Evolutionary conservation across 805 yeast genomes (phyloP), one percentile per base, ranked within the genome.

Genomic region (Saccharomycopsis synnaedendra): DNA sequence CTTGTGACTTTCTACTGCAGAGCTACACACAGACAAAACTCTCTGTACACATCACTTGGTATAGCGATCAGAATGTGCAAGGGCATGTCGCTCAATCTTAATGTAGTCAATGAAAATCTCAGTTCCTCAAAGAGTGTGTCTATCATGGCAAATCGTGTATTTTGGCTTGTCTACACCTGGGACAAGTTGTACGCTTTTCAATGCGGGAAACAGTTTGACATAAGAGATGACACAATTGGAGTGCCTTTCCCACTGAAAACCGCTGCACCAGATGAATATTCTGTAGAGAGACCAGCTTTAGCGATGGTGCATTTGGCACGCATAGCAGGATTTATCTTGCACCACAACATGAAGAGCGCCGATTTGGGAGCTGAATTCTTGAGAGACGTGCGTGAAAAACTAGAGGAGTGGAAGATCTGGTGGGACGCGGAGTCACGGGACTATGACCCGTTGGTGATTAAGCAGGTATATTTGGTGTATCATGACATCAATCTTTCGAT

Each of bases 131-230:
- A 34, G 36, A 67, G 53, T 56, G 80, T 76, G 52, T 57, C 55
- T 19, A 49, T 67, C 8, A 77, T 78, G 55, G 70, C 75, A 1
- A 64, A 64, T 54, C 63, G 82, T 43, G 68, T 78, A 1, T 79
- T 74, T 56, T 78, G 80, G 78, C 53, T 70, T 27, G 74, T 72
- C 4, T 79, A 70, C 54, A 67, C 75, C 1, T 63, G 74, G 62
- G 85, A 79, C 55, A 65, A 78, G 50, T 50, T 76, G 10, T 42
- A 63, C 54, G 61, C 57, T 65, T 62, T 32, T 59, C 34, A 52
- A 57, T 11, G 31, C 36, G 45, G 11, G 2, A 32, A 11, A 32
- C n/a, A 9, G 8, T 6, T 8, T 28, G n/a, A n/a, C 5, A 42
- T 42, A 11, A 32, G 35, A 32, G 39, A 42, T 11, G 31, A 33